phyloP scores from a whole-genome alignment of 2,329 filamentous ascomycete species.

The Diaporthe ampelina region DNA sequence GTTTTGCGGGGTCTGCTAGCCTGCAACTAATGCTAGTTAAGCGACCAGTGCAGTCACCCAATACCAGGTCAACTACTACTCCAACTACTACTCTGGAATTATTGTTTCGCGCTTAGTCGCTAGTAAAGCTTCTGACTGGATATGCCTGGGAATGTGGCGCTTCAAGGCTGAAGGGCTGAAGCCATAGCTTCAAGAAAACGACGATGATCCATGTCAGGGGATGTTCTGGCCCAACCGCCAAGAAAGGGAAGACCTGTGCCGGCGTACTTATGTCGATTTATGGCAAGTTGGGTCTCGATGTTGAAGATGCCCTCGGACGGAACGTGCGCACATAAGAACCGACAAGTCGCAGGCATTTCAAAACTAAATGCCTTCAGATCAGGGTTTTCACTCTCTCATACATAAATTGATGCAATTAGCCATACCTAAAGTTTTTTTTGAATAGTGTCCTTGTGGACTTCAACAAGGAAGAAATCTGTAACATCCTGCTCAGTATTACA shows the following conservation, averaged over 20 bases:
- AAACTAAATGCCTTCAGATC: neutral
- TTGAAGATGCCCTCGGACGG: neutral
- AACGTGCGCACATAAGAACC: neutral
- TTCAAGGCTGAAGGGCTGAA: slow-evolving; percentile 9
- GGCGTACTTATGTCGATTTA: neutral
- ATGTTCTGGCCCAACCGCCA: neutral
- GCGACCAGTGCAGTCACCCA: neutral
- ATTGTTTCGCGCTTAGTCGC: neutral
- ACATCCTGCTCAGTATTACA: neutral
- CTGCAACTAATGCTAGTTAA: neutral
- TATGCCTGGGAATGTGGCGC: neutral
- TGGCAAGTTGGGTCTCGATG: neutral
- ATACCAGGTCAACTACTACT: no score
- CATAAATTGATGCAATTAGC: neutral
- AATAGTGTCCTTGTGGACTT: neutral
- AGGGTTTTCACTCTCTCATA: neutral
- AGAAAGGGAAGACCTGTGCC: neutral
- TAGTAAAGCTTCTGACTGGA: neutral
- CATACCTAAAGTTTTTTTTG: neutral
- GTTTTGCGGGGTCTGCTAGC: neutral
- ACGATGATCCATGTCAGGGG: neutral
- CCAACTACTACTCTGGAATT: neutral
- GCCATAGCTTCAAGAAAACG: neutral
- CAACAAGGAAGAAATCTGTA: neutral
- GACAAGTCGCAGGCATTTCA: neutral